phyloP scores from a whole-genome alignment of 2,329 filamentous ascomycete species.

The Ophiostoma australiae region DNA sequence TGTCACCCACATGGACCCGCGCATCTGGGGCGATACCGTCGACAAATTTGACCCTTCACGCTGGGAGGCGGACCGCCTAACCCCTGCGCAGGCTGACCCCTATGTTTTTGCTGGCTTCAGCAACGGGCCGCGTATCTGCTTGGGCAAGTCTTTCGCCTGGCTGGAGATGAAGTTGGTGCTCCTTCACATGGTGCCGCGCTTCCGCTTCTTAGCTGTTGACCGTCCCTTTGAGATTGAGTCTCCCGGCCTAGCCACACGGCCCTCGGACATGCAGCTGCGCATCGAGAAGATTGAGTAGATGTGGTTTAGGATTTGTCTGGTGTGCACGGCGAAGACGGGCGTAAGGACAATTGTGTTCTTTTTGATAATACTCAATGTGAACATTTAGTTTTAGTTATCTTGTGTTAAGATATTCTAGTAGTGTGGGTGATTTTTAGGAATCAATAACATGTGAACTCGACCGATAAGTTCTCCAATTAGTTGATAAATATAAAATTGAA shows the following conservation, averaged over 20 bases:
- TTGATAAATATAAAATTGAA: no score
- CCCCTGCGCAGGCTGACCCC: constrained; percentile 30
- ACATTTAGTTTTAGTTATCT: no score
- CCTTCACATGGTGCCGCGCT: constrained; percentile 27
- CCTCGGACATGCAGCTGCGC: constrained; percentile 16
- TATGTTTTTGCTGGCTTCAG: constrained; percentile 33
- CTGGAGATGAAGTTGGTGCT: constrained; percentile 32
- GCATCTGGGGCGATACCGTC: constrained; percentile 39
- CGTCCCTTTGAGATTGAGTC: constrained; percentile 22
- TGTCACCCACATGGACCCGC: constrained; percentile 36
- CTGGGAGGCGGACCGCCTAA: constrained; percentile 33
- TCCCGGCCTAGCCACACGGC: constrained; percentile 20
- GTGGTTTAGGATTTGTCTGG: neutral
- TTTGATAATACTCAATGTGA: no score
- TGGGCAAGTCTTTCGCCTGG: constrained; percentile 31
- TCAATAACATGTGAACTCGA: no score
- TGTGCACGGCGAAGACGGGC: neutral
- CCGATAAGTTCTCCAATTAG: no score
- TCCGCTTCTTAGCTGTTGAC: constrained; percentile 21
- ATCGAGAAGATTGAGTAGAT: constrained; percentile 18
- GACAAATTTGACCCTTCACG: constrained; percentile 37
- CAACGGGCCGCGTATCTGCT: constrained; percentile 32
- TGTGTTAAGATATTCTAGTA: no score
- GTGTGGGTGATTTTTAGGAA: no score
- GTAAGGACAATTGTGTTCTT: neutral